Conservation (phyloP, 768 basidiomycete species). For the Amanita exitialis region DNA sequence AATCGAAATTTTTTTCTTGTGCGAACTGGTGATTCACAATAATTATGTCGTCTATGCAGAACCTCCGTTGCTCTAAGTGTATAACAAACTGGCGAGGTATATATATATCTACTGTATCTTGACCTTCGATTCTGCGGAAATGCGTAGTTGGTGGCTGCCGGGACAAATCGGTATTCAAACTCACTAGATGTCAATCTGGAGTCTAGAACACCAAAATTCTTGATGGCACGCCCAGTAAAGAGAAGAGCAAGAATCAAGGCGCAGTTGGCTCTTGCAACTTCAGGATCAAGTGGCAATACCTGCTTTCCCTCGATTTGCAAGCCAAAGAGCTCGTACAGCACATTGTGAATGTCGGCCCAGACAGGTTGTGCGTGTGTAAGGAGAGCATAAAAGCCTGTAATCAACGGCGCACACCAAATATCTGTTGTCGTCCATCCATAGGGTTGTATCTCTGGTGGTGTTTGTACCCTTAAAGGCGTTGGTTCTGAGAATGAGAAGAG, state of each 20-base stretch:
- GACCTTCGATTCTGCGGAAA: neutral
- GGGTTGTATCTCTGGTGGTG: slow-evolving; percentile 70
- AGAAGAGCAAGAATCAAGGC: slow-evolving; percentile 51
- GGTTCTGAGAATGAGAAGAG: slow-evolving; percentile 70
- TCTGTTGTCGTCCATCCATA: slow-evolving; percentile 85
- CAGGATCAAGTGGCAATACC: slow-evolving; percentile 44
- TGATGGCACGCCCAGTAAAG: slow-evolving; percentile 55
- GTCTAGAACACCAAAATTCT: slow-evolving; percentile 39
- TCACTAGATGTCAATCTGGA: neutral
- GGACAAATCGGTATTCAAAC: neutral
- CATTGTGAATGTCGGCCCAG: slow-evolving; percentile 52
- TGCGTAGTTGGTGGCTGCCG: neutral
- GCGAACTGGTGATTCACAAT: too few species aligned
- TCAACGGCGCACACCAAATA: slow-evolving; percentile 74
- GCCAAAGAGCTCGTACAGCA: slow-evolving; percentile 39
- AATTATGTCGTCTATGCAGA: neutral
- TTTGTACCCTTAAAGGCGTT: slow-evolving; percentile 53
- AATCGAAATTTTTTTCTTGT: neutral
- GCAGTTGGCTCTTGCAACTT: slow-evolving; percentile 64
- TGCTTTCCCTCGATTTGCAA: slow-evolving; percentile 19
- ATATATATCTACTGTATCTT: neutral
- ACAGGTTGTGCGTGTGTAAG: slow-evolving; percentile 84
- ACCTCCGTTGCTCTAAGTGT: neutral
- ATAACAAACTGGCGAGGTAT: neutral
- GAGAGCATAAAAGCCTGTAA: slow-evolving; percentile 71